Base-by-base conservation (phyloP, 2,329 filamentous ascomycete genomes). In the Diaporthe destruens region DNA sequence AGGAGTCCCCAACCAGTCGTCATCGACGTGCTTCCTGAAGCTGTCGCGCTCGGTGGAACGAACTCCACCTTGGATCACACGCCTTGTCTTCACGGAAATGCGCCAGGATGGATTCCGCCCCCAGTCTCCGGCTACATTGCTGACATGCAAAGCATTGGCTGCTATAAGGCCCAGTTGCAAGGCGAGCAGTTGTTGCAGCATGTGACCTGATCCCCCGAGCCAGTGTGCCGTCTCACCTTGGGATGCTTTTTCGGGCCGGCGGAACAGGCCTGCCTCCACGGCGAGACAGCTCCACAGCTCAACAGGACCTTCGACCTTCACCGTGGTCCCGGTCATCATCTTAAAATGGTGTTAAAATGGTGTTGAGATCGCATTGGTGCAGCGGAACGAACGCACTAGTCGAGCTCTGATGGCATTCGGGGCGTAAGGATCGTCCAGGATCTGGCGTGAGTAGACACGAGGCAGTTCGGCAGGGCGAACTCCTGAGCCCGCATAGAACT, bases 21-120 rank as follows among this genome's bases (percentile, higher is more conserved):
- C 61, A 66, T 53, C 61, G 61, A 39, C 32, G 44, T 66, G 36
- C 61, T 53, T 16, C 44, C 32, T 49, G 47, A 66, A 36, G 61
- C 34, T n/a, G 20, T 66, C 47, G 61, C 61, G 29, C 61, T 53
- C 44, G 23, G 61, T 66, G 47, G 61, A 66, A 66, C 47, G 32
- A 36, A 53, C 61, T 66, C 61, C 61, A 66, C 47, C 47, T 25
- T 39, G 29, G 47, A 66, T 66, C 61, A 66, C 47, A 66, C 61
- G 29, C 61, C 12, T 51, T 23, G 32, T 53, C 44, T 53, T 53
- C 6, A 39, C 61, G 61, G 61, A 39, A 51, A 66, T 66, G 44
- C 61, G 53, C 47, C 61, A 66, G n/a, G 32, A 53, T 66, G 44
- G 39, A 32, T 66, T 66, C 61, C 61, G 61, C 29, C 44, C 44